phyloP scores from a whole-genome alignment of 1,284 basidiomycete species.

The Ganoderma boninense region DNA sequence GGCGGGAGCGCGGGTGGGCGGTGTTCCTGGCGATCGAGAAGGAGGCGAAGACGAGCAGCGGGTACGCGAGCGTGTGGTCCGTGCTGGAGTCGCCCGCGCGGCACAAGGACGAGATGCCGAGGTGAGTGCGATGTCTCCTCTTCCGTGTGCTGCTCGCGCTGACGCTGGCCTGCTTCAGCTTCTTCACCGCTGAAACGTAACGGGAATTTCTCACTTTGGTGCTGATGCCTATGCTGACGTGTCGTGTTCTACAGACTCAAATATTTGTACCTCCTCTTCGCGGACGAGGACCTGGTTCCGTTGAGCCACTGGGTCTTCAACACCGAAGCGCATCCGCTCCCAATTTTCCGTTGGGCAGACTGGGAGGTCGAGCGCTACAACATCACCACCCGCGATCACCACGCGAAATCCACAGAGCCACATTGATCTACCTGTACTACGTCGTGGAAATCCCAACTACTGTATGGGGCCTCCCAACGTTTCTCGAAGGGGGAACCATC shows the following conservation, averaged over 20 bases:
- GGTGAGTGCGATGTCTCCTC: slow-evolving; percentile 47
- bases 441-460: not conserved
- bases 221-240: slow-evolving; percentile 11
- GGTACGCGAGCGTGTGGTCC: slow-evolving; percentile 65
- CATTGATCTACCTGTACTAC: not conserved
- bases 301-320: slow-evolving; percentile 85
- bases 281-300: slow-evolving; percentile 64
- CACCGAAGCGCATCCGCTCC: slow-evolving; percentile 85
- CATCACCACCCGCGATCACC: not conserved
- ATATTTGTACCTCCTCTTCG: slow-evolving; percentile 72
- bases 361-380: slow-evolving; percentile 36
- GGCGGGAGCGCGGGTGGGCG: slow-evolving; percentile 81
- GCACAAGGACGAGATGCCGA: slow-evolving; percentile 70
- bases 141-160: not conserved
- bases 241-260: slow-evolving; percentile 55
- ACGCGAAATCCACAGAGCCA: not conserved
- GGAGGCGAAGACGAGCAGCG: slow-evolving; percentile 58
- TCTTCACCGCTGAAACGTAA: slow-evolving; percentile 77
- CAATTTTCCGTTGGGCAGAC: slow-evolving; percentile 72
- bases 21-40: slow-evolving; percentile 78
- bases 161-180: slow-evolving; percentile 49
- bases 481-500: not conserved
- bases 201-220: slow-evolving; percentile 18
- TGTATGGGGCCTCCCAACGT: not conserved
- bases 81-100: slow-evolving; percentile 51